Evolutionary conservation across 805 yeast genomes (phyloP).

Genomic region (Lipomyces mesembrius): DNA sequence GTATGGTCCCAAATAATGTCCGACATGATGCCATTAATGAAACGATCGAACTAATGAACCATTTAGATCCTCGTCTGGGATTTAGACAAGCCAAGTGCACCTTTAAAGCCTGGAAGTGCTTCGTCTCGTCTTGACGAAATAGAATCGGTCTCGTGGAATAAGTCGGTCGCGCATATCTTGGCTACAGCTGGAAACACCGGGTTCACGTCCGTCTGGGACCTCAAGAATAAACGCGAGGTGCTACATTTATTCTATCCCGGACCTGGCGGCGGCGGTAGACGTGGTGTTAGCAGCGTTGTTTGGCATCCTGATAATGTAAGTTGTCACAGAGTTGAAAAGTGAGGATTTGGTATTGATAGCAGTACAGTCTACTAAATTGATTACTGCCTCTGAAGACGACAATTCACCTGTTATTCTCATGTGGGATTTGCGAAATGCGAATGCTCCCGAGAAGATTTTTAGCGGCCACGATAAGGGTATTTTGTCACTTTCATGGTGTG

Average conservation of each 20-base stretch:
- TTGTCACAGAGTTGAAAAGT: not conserved
- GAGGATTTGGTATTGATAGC: not conserved
- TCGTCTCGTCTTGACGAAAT: conserved; percentile 83
- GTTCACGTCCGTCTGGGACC: conserved; percentile 91
- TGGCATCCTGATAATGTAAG: conserved; percentile 77
- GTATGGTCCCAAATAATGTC: conserved; percentile 16
- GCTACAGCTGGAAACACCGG: conserved; percentile 89
- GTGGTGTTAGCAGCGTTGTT: conserved; percentile 77
- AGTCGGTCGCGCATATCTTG: conserved; percentile 77
- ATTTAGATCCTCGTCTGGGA: conserved; percentile 80
- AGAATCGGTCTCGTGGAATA: conserved; percentile 86
- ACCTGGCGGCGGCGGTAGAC: conserved; percentile 51
- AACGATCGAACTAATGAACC: not conserved
- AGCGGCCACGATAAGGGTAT: conserved; percentile 87
- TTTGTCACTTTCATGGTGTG: conserved; percentile 91
- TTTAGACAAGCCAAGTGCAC: conserved; percentile 59
- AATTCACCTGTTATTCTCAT: conserved; percentile 75
- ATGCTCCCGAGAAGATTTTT: conserved; percentile 80
- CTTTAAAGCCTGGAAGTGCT: conserved; percentile 71
- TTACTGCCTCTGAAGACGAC: conserved; percentile 87
- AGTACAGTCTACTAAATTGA: conserved; percentile 73
- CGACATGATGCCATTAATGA: not conserved
- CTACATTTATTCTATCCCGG: conserved; percentile 75
- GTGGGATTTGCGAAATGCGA: conserved; percentile 94
- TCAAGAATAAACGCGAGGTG: conserved; percentile 84